Percentiles rank a stretch among this genome's conserved stretches.
Conservation (phyloP, 2,329 filamentous ascomycete genomes). For the Tolypocladium album region DNA sequence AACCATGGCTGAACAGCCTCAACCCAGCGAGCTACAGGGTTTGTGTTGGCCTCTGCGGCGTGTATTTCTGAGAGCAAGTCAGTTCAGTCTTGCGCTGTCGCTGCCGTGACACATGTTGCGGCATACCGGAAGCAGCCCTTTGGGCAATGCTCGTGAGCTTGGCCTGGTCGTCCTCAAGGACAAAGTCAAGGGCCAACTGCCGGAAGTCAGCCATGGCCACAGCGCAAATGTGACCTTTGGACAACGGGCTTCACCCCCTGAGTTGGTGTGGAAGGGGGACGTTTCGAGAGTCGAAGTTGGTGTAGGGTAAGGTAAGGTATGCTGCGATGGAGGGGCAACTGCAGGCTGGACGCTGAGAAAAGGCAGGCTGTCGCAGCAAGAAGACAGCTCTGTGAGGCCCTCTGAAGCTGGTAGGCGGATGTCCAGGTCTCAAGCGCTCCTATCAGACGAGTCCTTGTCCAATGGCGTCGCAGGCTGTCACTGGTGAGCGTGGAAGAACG, state of each 20-base stretch:
- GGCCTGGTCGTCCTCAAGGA: conserved; percentile 37
- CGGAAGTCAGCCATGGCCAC: conserved; percentile 37
- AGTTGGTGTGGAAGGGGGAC: background rate
- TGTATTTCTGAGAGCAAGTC: conserved; percentile 28
- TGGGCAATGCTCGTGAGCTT: conserved; percentile 28
- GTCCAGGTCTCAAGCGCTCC: background rate
- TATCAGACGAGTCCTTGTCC: background rate
- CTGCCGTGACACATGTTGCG: fast-evolving
- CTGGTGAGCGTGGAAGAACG: background rate
- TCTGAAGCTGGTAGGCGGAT: background rate
- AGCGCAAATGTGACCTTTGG: background rate
- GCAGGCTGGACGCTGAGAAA: background rate
- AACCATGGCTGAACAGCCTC: conserved; percentile 46
- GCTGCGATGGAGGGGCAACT: background rate
- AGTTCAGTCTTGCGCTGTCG: conserved; percentile 2
- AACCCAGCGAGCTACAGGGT: conserved; percentile 42
- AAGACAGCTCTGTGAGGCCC: background rate
- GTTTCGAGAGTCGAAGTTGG: background rate
- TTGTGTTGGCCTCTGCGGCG: conserved; percentile 28
- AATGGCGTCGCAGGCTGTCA: background rate
- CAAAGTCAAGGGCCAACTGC: conserved; percentile 42
- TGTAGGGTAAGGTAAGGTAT: background rate
- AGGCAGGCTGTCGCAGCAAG: background rate
- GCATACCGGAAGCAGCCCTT: conserved; percentile 32
- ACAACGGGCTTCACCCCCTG: background rate